phyloP scores from a whole-genome alignment of 2,329 filamentous ascomycete species.

The Periconia sp. region DNA sequence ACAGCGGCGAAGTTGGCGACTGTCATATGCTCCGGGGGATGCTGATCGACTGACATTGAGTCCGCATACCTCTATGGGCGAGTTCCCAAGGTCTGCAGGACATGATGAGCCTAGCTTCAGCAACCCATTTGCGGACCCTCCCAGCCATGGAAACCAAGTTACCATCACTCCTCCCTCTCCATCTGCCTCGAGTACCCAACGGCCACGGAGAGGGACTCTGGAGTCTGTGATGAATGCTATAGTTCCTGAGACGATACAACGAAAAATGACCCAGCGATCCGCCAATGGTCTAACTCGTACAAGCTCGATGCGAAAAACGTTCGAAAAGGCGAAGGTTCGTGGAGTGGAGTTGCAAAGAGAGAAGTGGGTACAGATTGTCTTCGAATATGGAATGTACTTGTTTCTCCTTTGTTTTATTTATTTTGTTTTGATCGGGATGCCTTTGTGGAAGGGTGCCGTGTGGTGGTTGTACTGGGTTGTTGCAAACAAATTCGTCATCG shows the following conservation, averaged over 20 bases:
- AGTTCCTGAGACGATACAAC: slow-evolving; percentile 16
- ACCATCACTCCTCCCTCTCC: slow-evolving; percentile 7
- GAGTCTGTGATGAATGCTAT: slow-evolving; percentile 19
- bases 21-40: slow-evolving; percentile 4
- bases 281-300: slow-evolving; percentile 12
- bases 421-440: slow-evolving; percentile 50
- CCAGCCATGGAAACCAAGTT: not conserved
- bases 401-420: slow-evolving; percentile 44
- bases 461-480: slow-evolving; percentile 49
- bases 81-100: not conserved
- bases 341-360: slow-evolving; percentile 28
- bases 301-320: slow-evolving; percentile 20
- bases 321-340: slow-evolving; percentile 27
- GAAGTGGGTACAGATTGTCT: slow-evolving; percentile 39
- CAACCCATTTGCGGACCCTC: slow-evolving; percentile 1
- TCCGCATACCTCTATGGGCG: not conserved
- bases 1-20: slow-evolving; percentile 1
- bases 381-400: slow-evolving; percentile 44
- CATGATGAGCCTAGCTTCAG: not conserved
- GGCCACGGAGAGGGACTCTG: slow-evolving; percentile 14
- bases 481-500: slow-evolving; percentile 43
- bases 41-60: slow-evolving; percentile 1
- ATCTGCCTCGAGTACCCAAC: slow-evolving; percentile 3
- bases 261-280: slow-evolving; percentile 19
- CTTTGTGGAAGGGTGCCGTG: slow-evolving; percentile 50